Conservation (phyloP, 2,329 filamentous ascomycete species). For the Colletotrichum viniferum region DNA sequence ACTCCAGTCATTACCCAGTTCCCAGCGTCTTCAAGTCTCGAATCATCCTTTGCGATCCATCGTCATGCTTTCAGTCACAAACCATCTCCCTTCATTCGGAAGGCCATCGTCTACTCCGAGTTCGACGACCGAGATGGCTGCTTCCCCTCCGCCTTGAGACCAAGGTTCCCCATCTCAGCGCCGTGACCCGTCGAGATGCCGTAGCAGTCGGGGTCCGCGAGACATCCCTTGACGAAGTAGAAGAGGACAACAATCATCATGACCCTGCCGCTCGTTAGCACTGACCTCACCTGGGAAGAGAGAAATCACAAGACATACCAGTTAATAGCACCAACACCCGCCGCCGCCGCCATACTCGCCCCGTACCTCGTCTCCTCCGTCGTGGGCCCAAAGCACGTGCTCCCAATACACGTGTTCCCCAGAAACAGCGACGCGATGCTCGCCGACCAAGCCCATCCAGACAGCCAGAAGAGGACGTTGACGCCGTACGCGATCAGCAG, state of each 20-base stretch:
- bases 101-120: not conserved
- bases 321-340: slow-evolving; percentile 44
- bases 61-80: not conserved
- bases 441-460: slow-evolving; percentile 46
- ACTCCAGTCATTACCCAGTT: slow-evolving; percentile 3
- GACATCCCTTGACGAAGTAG: slow-evolving; percentile 41
- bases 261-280: slow-evolving; percentile 31
- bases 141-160: slow-evolving; percentile 25
- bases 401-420: slow-evolving; percentile 17
- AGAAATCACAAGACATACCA: slow-evolving; percentile 34
- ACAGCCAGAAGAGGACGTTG: slow-evolving; percentile 48
- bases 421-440: slow-evolving; percentile 34
- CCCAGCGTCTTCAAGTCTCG: not conserved
- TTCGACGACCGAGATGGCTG: not conserved
- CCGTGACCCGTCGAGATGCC: slow-evolving; percentile 7
- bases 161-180: slow-evolving; percentile 32
- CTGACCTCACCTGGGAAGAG: not conserved
- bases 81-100: not conserved
- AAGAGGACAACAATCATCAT: slow-evolving; percentile 40
- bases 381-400: slow-evolving; percentile 25
- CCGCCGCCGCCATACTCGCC: slow-evolving; percentile 39
- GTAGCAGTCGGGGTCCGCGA: slow-evolving; percentile 25
- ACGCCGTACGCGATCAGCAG: slow-evolving; percentile 40
- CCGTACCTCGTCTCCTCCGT: slow-evolving; percentile 23
- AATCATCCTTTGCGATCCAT: not conserved